A percentile compares a stretch with the other conserved stretches of the same genome.
Conservation (phyloP, 208 protist genomes). For the Tritrichomonas foetus region DNA sequence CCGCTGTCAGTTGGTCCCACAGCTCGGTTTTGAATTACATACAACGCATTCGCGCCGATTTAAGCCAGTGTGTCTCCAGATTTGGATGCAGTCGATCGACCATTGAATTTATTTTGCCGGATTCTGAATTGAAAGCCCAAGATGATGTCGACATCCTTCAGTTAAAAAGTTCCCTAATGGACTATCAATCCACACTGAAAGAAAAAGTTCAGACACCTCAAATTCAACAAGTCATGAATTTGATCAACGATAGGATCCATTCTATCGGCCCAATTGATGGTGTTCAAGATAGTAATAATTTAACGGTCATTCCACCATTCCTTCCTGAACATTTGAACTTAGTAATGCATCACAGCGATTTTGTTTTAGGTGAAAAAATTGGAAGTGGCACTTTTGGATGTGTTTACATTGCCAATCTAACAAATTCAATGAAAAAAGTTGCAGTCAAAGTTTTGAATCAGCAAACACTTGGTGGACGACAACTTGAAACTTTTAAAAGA, state of each 20-base stretch:
- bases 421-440: not conserved
- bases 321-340: not conserved
- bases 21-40: not conserved
- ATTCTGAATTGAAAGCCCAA: not conserved
- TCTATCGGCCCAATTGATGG: not conserved
- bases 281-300: not conserved
- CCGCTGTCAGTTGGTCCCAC: not conserved
- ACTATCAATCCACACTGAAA: not conserved
- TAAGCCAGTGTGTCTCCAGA: not conserved
- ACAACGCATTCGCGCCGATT: not conserved
- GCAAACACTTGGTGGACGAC: not conserved
- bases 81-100: not conserved
- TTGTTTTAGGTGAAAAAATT: not conserved
- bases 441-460: not conserved
- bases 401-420: not conserved
- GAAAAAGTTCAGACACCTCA: not conserved
- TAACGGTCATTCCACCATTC: not conserved
- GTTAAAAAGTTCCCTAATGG: not conserved
- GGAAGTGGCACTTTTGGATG: not conserved
- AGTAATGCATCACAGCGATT: not conserved
- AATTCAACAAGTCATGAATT: not conserved
- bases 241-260: not conserved
- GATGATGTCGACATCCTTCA: not conserved
- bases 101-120: not conserved
- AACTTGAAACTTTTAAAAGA: conserved; percentile 21